Conservation (phyloP, 495 filamentous ascomycete genomes). For the Xylaria intraflava region DNA sequence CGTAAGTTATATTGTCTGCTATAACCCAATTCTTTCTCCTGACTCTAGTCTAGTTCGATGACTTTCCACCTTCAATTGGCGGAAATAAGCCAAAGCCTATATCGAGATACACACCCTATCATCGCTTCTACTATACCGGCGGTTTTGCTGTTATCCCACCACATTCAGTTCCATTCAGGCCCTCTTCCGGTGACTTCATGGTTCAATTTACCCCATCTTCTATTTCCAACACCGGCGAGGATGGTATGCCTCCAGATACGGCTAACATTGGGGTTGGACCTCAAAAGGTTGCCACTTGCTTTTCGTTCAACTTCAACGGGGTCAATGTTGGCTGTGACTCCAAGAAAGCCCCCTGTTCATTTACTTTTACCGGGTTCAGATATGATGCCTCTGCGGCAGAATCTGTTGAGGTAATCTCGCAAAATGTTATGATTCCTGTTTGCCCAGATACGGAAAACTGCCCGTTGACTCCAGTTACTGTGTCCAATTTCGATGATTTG, state of each 20-base stretch:
- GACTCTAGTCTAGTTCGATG: slow-evolving; percentile 31
- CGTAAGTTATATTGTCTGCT: slow-evolving; percentile 13
- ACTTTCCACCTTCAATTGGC: slow-evolving; percentile 24
- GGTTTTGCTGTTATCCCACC: slow-evolving; percentile 32
- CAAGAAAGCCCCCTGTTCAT: slow-evolving; percentile 26
- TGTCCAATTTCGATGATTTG: slow-evolving; percentile 33
- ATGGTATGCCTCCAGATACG: slow-evolving; percentile 10
- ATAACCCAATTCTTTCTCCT: background rate
- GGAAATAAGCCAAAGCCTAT: slow-evolving; percentile 16
- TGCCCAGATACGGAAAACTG: slow-evolving; percentile 28
- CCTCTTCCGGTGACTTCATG: slow-evolving; percentile 36
- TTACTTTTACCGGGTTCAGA: slow-evolving; percentile 33
- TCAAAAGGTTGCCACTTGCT: slow-evolving; percentile 28
- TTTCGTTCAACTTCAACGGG: slow-evolving; percentile 37
- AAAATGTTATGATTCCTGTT: slow-evolving; percentile 27
- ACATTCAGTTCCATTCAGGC: slow-evolving; percentile 19
- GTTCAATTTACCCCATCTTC: slow-evolving; percentile 29
- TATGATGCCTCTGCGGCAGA: slow-evolving; percentile 18
- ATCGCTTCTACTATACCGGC: slow-evolving; percentile 35
- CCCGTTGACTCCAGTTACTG: slow-evolving; percentile 23
- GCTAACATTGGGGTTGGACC: slow-evolving; percentile 33
- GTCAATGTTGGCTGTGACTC: slow-evolving; percentile 38
- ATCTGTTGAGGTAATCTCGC: slow-evolving; percentile 12
- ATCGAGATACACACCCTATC: slow-evolving; percentile 34
- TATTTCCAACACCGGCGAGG: slow-evolving; percentile 16